Evolutionary conservation across 192 early-diverging fungal species (phyloP).

Genomic region (Coemansia sp.): DNA sequence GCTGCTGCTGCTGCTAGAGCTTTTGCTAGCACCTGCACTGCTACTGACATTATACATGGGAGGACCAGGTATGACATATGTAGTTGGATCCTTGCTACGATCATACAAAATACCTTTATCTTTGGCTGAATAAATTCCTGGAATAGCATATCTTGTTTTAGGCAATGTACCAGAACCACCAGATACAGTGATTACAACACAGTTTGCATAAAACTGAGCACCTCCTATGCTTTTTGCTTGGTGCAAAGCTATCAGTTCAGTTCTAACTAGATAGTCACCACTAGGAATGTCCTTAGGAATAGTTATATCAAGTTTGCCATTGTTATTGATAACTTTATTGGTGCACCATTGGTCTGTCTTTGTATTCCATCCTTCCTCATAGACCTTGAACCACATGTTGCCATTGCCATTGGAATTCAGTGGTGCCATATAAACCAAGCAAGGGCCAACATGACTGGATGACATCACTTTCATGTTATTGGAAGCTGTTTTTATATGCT

Average conservation of each 20-base stretch:
- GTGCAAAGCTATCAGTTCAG: conserved; percentile 30
- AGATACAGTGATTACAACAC: conserved; percentile 12
- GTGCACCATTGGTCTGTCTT: conserved; percentile 10
- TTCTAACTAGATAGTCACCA: conserved; percentile 25
- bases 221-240: not conserved
- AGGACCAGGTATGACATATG: conserved; percentile 19
- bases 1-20: not conserved
- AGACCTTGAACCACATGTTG: conserved; percentile 34
- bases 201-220: conserved; percentile 33
- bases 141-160: conserved; percentile 8
- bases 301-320: conserved; percentile 7
- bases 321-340: conserved; percentile 11
- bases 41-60: not conserved
- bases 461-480: conserved; percentile 11
- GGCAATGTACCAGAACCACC: not conserved
- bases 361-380: conserved; percentile 18
- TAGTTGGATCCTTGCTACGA: not conserved
- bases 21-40: not conserved
- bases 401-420: conserved; percentile 9
- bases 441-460: conserved; percentile 18
- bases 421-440: conserved; percentile 26
- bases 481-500: conserved; percentile 7
- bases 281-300: conserved; percentile 13
- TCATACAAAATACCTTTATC: conserved; percentile 21
- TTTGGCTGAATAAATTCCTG: conserved; percentile 11